Evolutionary conservation across 257 asterid species (phyloP).

Genomic region (Ilex aquifolium): DNA sequence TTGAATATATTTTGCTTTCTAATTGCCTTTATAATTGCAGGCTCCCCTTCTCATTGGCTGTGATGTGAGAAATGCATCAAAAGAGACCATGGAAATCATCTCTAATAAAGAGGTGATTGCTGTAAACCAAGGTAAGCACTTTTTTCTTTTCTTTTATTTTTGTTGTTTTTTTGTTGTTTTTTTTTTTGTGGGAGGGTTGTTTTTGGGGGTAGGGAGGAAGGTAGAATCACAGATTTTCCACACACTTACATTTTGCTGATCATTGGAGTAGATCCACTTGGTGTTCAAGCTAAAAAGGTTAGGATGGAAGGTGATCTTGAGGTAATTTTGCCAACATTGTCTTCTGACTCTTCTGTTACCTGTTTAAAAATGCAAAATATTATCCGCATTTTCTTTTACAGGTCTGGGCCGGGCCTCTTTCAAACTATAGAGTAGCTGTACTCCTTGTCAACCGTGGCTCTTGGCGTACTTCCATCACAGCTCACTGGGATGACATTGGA

Average conservation of each 20-base stretch:
- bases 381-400: constrained; percentile 4
- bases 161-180: no score
- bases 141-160: no score
- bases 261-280: constrained; percentile 49
- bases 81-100: constrained; percentile 55
- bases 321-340: constrained; percentile 31
- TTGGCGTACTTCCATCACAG: constrained; percentile 27
- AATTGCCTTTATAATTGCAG: constrained; percentile 17
- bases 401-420: constrained; percentile 94
- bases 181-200: no score
- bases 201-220: no score
- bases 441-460: constrained; percentile 67
- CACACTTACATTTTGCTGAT: no score
- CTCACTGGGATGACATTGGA: constrained; percentile 80
- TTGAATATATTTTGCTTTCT: background rate
- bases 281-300: constrained; percentile 82
- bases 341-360: background rate
- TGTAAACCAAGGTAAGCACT: constrained; percentile 64
- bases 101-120: constrained; percentile 67
- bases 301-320: constrained; percentile 75
- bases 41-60: constrained; percentile 92
- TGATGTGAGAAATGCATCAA: constrained; percentile 56
- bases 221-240: no score
- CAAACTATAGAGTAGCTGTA: constrained; percentile 59
- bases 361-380: background rate